phyloP scores from a whole-genome alignment of 768 basidiomycete species.

The Pisolithus marmoratus region DNA sequence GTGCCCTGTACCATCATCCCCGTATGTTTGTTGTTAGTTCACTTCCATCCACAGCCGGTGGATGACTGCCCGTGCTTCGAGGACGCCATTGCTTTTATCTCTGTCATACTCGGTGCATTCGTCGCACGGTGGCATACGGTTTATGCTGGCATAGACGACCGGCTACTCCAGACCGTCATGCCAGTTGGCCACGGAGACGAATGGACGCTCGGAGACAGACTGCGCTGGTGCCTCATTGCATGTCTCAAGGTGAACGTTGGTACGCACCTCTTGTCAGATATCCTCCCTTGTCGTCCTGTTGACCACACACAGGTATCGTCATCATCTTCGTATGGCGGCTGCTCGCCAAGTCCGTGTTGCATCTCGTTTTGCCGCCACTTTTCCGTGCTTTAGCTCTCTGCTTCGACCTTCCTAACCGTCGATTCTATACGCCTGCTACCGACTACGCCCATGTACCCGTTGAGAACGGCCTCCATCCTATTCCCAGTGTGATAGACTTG shows the following conservation, averaged over 20 bases:
- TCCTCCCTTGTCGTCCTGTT: not conserved
- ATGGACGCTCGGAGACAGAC: constrained; percentile 28
- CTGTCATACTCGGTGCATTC: constrained; percentile 71
- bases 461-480: constrained; percentile 55
- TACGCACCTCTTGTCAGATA: constrained; percentile 15
- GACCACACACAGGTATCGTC: constrained; percentile 49
- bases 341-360: constrained; percentile 71
- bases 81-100: constrained; percentile 90
- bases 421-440: constrained; percentile 89
- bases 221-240: constrained; percentile 34
- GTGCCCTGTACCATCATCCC: constrained; percentile 60
- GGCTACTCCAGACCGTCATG: constrained; percentile 36
- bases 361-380: constrained; percentile 71
- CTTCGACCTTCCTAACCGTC: constrained; percentile 70
- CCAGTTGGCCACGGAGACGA: constrained; percentile 49
- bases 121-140: constrained; percentile 60
- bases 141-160: constrained; percentile 36
- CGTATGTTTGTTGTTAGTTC: constrained; percentile 67
- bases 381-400: constrained; percentile 71
- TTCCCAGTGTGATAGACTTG: constrained; percentile 85
- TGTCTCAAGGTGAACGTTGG: constrained; percentile 37
- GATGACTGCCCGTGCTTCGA: constrained; percentile 99
- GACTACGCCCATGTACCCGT: constrained; percentile 72
- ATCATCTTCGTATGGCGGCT: constrained; percentile 87
- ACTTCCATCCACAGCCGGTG: constrained; percentile 89